Base-by-base conservation (phyloP, 768 basidiomycete species). In the Lactarius trivialis region DNA sequence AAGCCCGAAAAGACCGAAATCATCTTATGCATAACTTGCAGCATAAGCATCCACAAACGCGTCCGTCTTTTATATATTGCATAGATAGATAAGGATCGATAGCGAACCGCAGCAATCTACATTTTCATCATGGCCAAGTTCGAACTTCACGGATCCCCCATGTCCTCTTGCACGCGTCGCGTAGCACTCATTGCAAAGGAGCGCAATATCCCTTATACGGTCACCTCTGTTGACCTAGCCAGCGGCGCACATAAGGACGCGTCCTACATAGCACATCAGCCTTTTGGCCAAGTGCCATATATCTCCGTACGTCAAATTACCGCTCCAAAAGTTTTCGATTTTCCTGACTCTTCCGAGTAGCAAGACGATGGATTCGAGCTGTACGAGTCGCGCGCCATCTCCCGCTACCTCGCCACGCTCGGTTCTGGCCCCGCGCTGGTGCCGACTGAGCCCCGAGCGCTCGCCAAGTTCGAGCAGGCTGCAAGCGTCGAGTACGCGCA, bases 301-400 rank as follows among this genome's bases (percentile, higher is more conserved):
- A 43, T 58, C n/a, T 6, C 1, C 36, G 60, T 55, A 19, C 51
- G 59, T 64, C 4, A 4, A 3, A 48, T 24, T 6, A 2, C 11
- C 60, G 48, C 8, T n/a, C 28, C 1, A 11, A 11, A n/a, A n/a
- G n/a, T n/a, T 6, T 32, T 30, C 51, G n/a, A 56, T 28, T 19
- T 19, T 0, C 30, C n/a, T 15, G 17, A n/a, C 24, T 1, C 19
- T 19, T 41, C 9, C 17, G 19, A 30, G 43, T 36, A 67, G 64
- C 63, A 70, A 24, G 72, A 72, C n/a, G 70, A 66, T 33, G 73
- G 70, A 1, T 61, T 72, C 39, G 58, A 66, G 48, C 21, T 76
- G 11, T 73, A 60, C 61, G 71, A 72, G 60, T 61, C 60, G 12
- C 69, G 71, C n/a, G 71, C 71, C 0, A 73, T 73, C 30, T 52